A percentile compares a stretch with the other conserved stretches of the same genome.
These are phyloP conservation scores for Stagonosporopsis chrysanthemi DNA, from an alignment of 2,329 filamentous ascomycete species.

Conservation along the genomic window DNA sequence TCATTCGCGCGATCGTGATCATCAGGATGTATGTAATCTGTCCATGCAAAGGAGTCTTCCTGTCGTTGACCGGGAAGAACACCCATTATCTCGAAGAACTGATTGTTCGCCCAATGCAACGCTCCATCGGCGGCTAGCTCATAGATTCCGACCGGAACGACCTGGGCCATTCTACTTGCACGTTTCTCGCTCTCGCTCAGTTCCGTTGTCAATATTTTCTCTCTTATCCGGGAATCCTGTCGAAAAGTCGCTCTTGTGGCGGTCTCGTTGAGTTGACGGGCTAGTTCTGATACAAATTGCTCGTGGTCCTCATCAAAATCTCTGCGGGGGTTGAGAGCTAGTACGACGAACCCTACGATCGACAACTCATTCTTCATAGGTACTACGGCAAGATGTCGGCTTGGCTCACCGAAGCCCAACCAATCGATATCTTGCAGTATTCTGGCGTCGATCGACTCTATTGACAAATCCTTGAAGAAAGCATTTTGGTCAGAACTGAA, in stretches of 20 bases:
- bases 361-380: not conserved
- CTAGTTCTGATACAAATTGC: conserved; percentile 11
- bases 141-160: conserved; percentile 18
- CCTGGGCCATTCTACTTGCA: conserved; percentile 7
- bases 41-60: conserved; percentile 4
- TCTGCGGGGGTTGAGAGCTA: conserved; percentile 11
- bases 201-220: conserved; percentile 4
- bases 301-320: conserved; percentile 11
- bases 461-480: not conserved
- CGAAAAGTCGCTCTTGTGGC: conserved; percentile 1
- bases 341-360: conserved; percentile 1
- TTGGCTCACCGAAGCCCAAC: conserved; percentile 15
- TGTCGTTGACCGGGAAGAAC: conserved; percentile 5
- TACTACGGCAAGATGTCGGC: conserved; percentile 9
- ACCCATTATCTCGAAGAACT: conserved; percentile 18
- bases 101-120: conserved; percentile 14
- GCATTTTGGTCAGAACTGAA: not conserved
- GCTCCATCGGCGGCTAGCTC: conserved; percentile 9
- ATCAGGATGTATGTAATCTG: conserved; percentile 13
- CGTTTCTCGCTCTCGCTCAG: conserved; percentile 12
- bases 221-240: not conserved
- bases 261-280: conserved; percentile 5
- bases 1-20: conserved; percentile 8
- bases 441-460: not conserved
- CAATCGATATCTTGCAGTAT: conserved; percentile 6